Percentiles rank a stretch among this genome's conserved stretches.
Conservation (phyloP, 805 yeast species). For the Starmerella geochares region DNA sequence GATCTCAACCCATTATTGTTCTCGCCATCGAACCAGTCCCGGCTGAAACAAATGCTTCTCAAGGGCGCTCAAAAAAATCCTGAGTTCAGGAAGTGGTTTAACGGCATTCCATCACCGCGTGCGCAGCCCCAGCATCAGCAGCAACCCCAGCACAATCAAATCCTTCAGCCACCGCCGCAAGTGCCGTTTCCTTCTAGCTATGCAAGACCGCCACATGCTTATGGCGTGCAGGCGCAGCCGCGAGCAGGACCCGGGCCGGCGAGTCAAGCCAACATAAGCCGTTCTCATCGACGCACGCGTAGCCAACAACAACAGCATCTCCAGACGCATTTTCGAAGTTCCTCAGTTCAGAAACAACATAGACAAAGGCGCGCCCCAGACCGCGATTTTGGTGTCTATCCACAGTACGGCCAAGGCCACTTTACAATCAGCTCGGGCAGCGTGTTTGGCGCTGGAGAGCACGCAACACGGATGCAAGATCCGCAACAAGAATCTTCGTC, state of each 20-base stretch:
- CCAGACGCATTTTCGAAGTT: not conserved
- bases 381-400: not conserved
- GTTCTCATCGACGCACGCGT: not conserved
- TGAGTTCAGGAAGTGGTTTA: conserved; percentile 17
- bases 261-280: not conserved
- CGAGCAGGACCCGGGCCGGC: not conserved
- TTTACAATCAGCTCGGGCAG: not conserved
- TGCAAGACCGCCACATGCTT: not conserved
- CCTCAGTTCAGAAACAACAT: not conserved
- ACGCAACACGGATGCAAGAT: not conserved
- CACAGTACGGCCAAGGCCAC: not conserved
- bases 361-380: not conserved
- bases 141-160: not conserved
- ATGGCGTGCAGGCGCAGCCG: not conserved
- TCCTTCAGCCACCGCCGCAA: too few relatives aligned
- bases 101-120: conserved; percentile 18
- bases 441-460: not conserved
- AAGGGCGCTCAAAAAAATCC: conserved; percentile 29
- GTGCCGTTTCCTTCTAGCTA: too few relatives aligned
- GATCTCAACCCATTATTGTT: conserved; percentile 28
- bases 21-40: conserved; percentile 29
- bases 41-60: conserved; percentile 31
- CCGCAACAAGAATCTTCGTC: not conserved
- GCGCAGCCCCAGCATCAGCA: not conserved
- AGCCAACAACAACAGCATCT: not conserved